Evolutionary conservation across 2,329 filamentous ascomycete genomes (phyloP), one percentile per base, ranked within the genome.

Genomic region (Stemphylium beticola): DNA sequence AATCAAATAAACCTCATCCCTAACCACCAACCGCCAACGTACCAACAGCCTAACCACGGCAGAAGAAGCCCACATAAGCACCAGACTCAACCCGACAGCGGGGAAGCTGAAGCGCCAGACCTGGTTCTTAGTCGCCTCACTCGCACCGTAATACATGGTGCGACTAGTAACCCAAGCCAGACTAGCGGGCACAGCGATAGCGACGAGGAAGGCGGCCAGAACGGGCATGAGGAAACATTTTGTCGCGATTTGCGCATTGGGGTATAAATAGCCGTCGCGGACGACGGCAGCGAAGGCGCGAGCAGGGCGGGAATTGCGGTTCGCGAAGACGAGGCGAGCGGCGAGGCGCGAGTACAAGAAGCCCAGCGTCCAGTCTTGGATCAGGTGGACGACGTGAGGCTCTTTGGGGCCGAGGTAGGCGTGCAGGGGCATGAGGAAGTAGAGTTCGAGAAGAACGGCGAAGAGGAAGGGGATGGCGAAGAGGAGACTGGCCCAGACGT

Each of bases 1-100:
- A 69, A 98, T 95, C 39, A 99, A 80, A 74, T 99, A 99, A 0
- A 96, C 93, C 76, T 99, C 96, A 74, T 99, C 96, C 34, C 92
- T 83, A 41, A 99, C 92, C 53, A 88, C 85, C 53, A 87, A 82
- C 66, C 90, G 86, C 93, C 93, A 98, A 17, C 85, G 79, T 41
- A 85, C 83, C 46, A 95, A 83, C 47, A 91, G 83, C 40, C 83
- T 77, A 1, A 78, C 69, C 50, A 81, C 76, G 22, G 77, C 76
- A 24, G 65, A 73, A n/a, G 88, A 71, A 10, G 83, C 81, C 68
- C 80, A 83, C 8, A 83, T 68, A 1, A 77, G 71, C 26, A 81
- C 74, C 3, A 79, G 66, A 3, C 75, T 67, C 4, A 84, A 64
- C 2, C 82, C 79, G 18, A 83, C 79, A 4, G 83, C 70, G 0